Conservation (phyloP, 140 eudicot genomes). For the Senecio squalidus region DNA sequence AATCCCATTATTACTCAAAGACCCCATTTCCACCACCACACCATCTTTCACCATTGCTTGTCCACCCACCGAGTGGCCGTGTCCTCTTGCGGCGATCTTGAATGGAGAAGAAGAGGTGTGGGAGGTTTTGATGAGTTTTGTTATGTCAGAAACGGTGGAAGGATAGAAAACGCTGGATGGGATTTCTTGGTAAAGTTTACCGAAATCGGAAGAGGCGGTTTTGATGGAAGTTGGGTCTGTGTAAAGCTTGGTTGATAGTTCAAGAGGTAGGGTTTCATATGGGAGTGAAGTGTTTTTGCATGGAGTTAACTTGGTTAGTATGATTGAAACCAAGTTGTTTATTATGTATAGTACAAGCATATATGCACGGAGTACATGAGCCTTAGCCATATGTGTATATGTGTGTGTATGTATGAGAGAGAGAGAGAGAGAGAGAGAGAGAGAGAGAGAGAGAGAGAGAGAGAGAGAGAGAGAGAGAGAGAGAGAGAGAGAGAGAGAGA, state of each 20-base stretch:
- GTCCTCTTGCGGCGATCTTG: constrained; percentile 58
- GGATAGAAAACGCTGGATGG: constrained; percentile 67
- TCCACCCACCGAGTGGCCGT: constrained; percentile 74
- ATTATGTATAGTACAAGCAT: constrained; percentile 20
- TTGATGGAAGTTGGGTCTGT: constrained; percentile 29
- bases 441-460: not conserved
- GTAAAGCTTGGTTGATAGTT: constrained; percentile 31
- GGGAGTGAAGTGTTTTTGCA: constrained; percentile 34
- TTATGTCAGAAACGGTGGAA: constrained; percentile 43
- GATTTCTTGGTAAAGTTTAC: constrained; percentile 32
- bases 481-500: not conserved
- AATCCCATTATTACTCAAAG: constrained; percentile 33
- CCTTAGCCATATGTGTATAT: constrained; percentile 47
- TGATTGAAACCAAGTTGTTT: constrained; percentile 24
- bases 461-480: not conserved
- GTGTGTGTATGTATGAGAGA: no score
- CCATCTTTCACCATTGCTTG: constrained; percentile 78
- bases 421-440: constrained; percentile 4
- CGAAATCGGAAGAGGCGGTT: constrained; percentile 61
- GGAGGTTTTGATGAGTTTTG: constrained; percentile 44
- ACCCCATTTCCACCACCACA: constrained; percentile 65
- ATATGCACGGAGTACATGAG: constrained; percentile 20
- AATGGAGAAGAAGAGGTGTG: constrained; percentile 42
- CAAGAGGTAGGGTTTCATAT: constrained; percentile 31
- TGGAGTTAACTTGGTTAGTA: constrained; percentile 27